Percentiles rank a stretch among this genome's conserved stretches.
Conservation (phyloP, 768 basidiomycete genomes). For the Phaeotremella skinneri region DNA sequence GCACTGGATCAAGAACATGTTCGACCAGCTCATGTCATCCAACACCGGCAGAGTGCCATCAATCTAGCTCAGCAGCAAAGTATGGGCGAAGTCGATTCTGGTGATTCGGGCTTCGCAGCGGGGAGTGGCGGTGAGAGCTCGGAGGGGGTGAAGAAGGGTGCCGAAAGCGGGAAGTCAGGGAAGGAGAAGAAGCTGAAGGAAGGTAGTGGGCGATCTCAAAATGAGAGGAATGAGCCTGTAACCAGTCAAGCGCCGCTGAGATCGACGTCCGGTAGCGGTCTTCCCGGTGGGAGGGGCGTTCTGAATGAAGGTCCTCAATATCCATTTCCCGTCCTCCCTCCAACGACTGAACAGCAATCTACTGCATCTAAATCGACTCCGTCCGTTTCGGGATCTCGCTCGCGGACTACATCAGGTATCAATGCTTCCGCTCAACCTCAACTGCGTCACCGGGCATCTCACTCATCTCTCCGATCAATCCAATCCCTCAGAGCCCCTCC, state of each 20-base stretch:
- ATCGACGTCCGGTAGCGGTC: slow-evolving; percentile 27
- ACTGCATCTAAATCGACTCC: not conserved
- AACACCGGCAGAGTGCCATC: slow-evolving; percentile 19
- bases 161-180: not conserved
- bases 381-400: not conserved
- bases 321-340: slow-evolving; percentile 29
- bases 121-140: not conserved
- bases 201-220: not conserved
- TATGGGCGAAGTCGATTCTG: not conserved
- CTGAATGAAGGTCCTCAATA: slow-evolving; percentile 24
- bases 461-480: slow-evolving; percentile 43
- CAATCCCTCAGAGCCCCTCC: slow-evolving; percentile 46
- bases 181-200: not conserved
- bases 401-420: slow-evolving; percentile 25
- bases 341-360: not conserved
- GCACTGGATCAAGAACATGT: slow-evolving; percentile 12
- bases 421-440: slow-evolving; percentile 6
- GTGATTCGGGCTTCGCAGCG: not conserved
- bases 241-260: slow-evolving; percentile 3
- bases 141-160: too few species aligned
- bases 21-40: slow-evolving; percentile 26
- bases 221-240: not conserved
- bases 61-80: not conserved
- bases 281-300: slow-evolving; percentile 10
- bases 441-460: slow-evolving; percentile 36